Evolutionary conservation across 805 yeast species (phyloP).

Genomic region (Yamadazyma olivae): DNA sequence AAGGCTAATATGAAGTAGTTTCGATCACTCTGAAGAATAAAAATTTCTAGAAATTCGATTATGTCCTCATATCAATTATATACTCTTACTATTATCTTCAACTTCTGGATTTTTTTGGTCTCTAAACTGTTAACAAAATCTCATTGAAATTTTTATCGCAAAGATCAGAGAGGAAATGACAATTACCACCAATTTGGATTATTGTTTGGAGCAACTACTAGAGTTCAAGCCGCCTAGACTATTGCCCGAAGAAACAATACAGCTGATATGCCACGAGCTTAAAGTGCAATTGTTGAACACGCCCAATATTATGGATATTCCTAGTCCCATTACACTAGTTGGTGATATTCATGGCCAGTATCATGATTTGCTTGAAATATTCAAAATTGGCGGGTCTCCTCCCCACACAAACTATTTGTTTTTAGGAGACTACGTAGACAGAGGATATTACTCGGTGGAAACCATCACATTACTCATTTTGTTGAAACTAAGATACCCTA

Average conservation of each 20-base stretch:
- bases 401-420: slow-evolving; percentile 93
- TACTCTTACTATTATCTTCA: no score
- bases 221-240: slow-evolving; percentile 40
- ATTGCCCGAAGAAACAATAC: slow-evolving; percentile 40
- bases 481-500: slow-evolving; percentile 84
- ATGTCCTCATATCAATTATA: no score
- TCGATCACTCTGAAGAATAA: no score
- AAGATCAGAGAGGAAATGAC: no score
- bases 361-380: slow-evolving; percentile 88
- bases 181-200: slow-evolving; percentile 29
- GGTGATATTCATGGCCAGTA: slow-evolving; percentile 99
- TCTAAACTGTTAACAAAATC: no score
- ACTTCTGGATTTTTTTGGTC: no score
- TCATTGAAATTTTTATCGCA: no score
- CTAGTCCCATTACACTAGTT: slow-evolving; percentile 89
- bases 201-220: slow-evolving; percentile 40
- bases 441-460: slow-evolving; percentile 92
- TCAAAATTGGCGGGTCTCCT: slow-evolving; percentile 88
- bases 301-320: slow-evolving; percentile 81
- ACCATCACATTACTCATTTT: slow-evolving; percentile 83
- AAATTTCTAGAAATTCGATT: no score
- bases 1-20: background rate
- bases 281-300: slow-evolving; percentile 78
- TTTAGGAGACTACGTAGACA: slow-evolving; percentile 93
- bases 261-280: slow-evolving; percentile 62